Percentiles rank a stretch among this genome's conserved stretches.
phyloP scores from a whole-genome alignment of 169 alveolate species.

The Cryptosporidium viatorum region DNA sequence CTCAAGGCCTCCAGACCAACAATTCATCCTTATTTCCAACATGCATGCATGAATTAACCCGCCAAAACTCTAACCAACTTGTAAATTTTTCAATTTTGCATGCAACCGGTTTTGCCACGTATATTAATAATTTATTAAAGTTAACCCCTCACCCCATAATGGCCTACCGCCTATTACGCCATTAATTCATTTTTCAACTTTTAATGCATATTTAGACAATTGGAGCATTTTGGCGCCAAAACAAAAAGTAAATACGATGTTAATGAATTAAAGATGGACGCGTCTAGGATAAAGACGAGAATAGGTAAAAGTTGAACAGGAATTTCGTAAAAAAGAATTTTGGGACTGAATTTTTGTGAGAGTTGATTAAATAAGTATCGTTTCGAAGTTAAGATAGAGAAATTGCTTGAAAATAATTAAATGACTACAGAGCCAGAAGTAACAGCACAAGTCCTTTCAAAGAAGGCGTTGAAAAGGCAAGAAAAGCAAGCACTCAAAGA shows the following conservation, averaged over 20 bases:
- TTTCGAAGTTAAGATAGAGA: too few relatives aligned
- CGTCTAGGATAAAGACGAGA: conserved; percentile 6
- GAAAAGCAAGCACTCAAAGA: conserved; percentile 39
- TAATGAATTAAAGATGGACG: neutral
- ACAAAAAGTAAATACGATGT: neutral
- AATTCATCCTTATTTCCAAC: too few relatives aligned
- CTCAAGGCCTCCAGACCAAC: too few relatives aligned
- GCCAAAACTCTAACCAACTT: neutral
- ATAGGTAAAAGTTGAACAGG: neutral
- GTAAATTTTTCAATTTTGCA: neutral
- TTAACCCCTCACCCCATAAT: neutral
- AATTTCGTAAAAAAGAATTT: too few relatives aligned
- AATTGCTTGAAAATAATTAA: neutral
- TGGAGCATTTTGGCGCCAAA: neutral
- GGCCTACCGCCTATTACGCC: neutral
- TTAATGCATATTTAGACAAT: neutral
- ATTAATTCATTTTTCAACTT: neutral
- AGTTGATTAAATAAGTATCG: neutral
- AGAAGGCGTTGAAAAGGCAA: conserved; percentile 51
- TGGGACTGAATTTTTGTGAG: neutral
- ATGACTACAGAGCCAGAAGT: neutral
- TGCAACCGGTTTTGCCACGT: neutral
- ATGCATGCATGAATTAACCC: neutral
- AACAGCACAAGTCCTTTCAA: conserved; percentile 31
- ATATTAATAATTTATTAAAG: neutral